A percentile compares a stretch with the other conserved stretches of the same genome.
Evolutionary conservation across 148 eudicot species (phyloP).

Genomic region (Chenopodium quinoa): DNA sequence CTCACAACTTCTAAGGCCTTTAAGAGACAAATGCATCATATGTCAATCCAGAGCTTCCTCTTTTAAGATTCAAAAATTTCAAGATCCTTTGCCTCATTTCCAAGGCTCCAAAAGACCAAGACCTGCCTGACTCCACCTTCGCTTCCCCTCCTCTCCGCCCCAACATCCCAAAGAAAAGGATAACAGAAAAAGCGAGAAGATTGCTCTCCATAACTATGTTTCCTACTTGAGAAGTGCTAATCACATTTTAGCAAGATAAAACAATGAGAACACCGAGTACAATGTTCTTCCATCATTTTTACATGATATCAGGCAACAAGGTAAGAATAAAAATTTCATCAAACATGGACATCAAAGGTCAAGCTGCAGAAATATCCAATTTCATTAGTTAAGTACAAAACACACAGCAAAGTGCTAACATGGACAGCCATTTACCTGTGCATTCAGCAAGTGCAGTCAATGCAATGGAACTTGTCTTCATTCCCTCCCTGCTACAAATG

Average conservation of each 20-base stretch:
- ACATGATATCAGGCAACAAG: slow-evolving; percentile 3
- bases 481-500: slow-evolving; percentile 84
- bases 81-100: background rate
- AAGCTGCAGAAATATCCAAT: background rate
- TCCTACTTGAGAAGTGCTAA: background rate
- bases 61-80: background rate
- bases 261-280: background rate
- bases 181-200: background rate
- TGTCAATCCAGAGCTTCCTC: background rate
- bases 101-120: background rate
- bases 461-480: slow-evolving; percentile 75
- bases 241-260: background rate
- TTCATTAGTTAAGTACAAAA: background rate
- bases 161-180: background rate
- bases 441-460: slow-evolving; percentile 80
- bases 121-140: background rate
- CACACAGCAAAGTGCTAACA: background rate
- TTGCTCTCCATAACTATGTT: background rate
- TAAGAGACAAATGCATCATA: background rate
- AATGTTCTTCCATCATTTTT: background rate
- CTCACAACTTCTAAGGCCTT: background rate
- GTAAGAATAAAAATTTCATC: background rate
- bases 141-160: background rate
- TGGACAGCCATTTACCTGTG: slow-evolving; percentile 57
- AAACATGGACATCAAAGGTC: slow-evolving; percentile 9